Evolutionary conservation across 2,329 filamentous ascomycete species (phyloP).

Genomic region (Fusarium newnesense): DNA sequence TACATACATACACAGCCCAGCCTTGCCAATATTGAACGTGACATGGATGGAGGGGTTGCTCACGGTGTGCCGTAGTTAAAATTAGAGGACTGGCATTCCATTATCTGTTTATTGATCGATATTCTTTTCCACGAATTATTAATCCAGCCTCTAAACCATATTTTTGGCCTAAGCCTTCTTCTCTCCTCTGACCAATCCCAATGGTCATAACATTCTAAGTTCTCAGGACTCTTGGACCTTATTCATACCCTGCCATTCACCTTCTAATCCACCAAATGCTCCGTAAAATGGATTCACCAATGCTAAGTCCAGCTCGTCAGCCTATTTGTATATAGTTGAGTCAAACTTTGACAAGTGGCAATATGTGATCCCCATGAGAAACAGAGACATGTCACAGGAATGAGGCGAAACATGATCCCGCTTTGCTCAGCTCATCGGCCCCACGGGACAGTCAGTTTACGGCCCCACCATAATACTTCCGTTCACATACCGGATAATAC

Average conservation of each 20-base stretch:
- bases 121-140: constrained; percentile 11
- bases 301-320: not conserved
- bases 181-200: not conserved
- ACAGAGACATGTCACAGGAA: not conserved
- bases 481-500: not conserved
- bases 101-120: constrained; percentile 12
- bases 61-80: not conserved
- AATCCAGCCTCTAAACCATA: not conserved
- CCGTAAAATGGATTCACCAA: not conserved
- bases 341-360: not conserved
- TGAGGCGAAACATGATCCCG: constrained; percentile 17
- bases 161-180: not conserved
- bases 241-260: not conserved
- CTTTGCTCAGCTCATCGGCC: constrained; percentile 16
- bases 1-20: constrained; percentile 9
- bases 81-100: not conserved
- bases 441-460: not conserved
- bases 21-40: constrained; percentile 4
- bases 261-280: not conserved
- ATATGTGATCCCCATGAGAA: not conserved
- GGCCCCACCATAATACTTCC: constrained; percentile 10
- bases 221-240: not conserved
- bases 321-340: not conserved
- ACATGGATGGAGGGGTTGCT: not conserved
- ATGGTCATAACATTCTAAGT: not conserved